Percentiles rank a stretch among this genome's conserved stretches.
phyloP scores from a whole-genome alignment of 331 rosid genomes.

The Pyracantha coccinea region DNA sequence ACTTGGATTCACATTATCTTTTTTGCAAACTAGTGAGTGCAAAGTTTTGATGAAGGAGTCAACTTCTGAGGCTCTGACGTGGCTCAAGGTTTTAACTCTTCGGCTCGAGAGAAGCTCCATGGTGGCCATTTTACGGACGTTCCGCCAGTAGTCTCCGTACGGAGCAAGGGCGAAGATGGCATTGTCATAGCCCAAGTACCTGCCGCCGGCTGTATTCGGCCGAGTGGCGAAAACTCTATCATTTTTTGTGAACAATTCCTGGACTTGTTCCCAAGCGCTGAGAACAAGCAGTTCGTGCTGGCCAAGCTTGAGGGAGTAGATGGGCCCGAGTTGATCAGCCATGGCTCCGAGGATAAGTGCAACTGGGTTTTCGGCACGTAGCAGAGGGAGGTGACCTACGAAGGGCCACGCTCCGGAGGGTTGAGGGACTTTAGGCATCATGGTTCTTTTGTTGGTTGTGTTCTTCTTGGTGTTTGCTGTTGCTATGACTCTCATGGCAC shows the following conservation, averaged over 20 bases:
- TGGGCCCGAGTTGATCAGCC: constrained; percentile 39
- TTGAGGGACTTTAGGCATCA: constrained; percentile 16
- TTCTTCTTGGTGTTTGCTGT: neutral
- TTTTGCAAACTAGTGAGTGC: neutral
- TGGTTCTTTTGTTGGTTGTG: neutral
- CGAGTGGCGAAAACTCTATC: constrained; percentile 51
- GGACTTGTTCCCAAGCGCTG: constrained; percentile 33
- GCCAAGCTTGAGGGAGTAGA: constrained; percentile 41
- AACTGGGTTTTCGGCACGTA: constrained; percentile 22
- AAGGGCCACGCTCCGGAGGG: constrained; percentile 41
- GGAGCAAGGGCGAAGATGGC: constrained; percentile 48
- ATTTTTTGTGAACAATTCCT: constrained; percentile 31
- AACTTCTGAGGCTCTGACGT: constrained; percentile 30
- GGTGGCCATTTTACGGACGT: constrained; percentile 37
- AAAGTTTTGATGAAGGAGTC: constrained; percentile 30
- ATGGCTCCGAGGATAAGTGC: constrained; percentile 33
- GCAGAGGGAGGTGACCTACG: constrained; percentile 62
- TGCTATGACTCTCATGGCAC: neutral
- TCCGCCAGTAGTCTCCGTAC: constrained; percentile 56
- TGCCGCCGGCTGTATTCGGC: constrained; percentile 32
- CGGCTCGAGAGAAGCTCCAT: constrained; percentile 44
- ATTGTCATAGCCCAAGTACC: constrained; percentile 36
- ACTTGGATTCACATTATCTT: neutral
- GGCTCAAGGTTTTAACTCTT: constrained; percentile 32
- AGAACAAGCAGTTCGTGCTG: constrained; percentile 27